phyloP scores from a whole-genome alignment of 352 stramenopile genomes.

The Phytophthora pini region DNA sequence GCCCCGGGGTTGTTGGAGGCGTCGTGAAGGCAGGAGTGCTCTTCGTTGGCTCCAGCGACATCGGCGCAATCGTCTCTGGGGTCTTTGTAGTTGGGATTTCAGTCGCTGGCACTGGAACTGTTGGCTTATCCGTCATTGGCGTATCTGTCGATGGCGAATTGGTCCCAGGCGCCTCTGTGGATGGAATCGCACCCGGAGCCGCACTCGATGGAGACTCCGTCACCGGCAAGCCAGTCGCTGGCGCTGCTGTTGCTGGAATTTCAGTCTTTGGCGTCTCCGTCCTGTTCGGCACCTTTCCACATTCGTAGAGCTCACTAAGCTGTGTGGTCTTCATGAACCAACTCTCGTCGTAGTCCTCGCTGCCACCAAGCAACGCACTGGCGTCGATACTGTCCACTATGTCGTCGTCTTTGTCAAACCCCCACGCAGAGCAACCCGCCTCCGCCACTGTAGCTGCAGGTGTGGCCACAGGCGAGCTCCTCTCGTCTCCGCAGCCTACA shows the following conservation, averaged over 20 bases:
- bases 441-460: constrained; percentile 9
- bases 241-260: constrained; percentile 8
- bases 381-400: constrained; percentile 27
- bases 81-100: constrained; percentile 7
- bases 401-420: constrained; percentile 11
- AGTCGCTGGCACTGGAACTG: not conserved
- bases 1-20: not conserved
- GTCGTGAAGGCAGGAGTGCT: too few relatives aligned
- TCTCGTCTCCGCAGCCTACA: constrained; percentile 25
- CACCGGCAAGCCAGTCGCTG: constrained; percentile 4
- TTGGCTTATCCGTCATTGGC: constrained; percentile 1
- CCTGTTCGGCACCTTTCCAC: constrained; percentile 12
- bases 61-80: not conserved
- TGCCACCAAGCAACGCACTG: constrained; percentile 26
- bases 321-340: constrained; percentile 35
- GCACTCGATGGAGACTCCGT: not conserved
- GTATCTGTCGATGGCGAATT: not conserved
- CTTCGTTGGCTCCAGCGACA: too few relatives aligned
- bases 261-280: constrained; percentile 4
- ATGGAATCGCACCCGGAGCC: too few relatives aligned
- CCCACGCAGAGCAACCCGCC: constrained; percentile 26
- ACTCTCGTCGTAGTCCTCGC: constrained; percentile 33
- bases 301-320: constrained; percentile 38
- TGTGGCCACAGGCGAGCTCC: not conserved
- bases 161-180: not conserved